Evolutionary conservation across 2,329 filamentous ascomycete species (phyloP), one percentile per base, ranked within the genome.

Genomic region (Paecilomyces niveus): DNA sequence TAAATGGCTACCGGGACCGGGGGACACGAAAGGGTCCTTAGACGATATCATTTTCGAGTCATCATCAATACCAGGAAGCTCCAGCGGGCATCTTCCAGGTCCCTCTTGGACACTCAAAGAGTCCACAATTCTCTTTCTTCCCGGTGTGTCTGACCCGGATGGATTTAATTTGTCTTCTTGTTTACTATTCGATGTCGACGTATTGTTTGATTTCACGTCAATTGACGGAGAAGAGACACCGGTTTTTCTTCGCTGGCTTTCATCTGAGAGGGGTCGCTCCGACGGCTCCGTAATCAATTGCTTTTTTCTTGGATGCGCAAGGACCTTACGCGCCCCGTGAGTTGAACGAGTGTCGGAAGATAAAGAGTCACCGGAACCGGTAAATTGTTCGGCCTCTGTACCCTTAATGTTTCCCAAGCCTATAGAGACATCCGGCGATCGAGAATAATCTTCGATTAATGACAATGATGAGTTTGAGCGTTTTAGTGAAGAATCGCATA

Each of bases 21-120:
- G 54, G 8, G 31, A 39, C 15, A 39, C 26, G 6, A 58, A 54
- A 32, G 29, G 57, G 21, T 59, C 57, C 26, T 58, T 55, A 39
- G 61, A 57, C 11, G 55, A 33, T n/a, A 53, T 54, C 26, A 62
- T 58, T 10, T 39, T 50, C n/a, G 59, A 55, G 13, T 53, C 22
- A 50, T 63, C 62, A 21, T 60, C 59, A 3, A 61, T 55, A 53
- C 65, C 64, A 45, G 75, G 57, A 11, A 69, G 70, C 61, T 76
- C 72, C 32, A 75, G 65, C 33, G 76, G 39, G 7, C 3, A n/a
- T 18, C 21, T n/a, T 54, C 21, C 22, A 56, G 24, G 18, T 57
- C 54, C 49, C 52, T n/a, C 58, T 31, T 10, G 53, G 31, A 22
- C 51, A 24, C 51, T 55, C 52, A 26, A 55, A 6, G 54, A 51